Base-by-base conservation (phyloP, 139 green algal species). In the Coelastrella sp. region DNA sequence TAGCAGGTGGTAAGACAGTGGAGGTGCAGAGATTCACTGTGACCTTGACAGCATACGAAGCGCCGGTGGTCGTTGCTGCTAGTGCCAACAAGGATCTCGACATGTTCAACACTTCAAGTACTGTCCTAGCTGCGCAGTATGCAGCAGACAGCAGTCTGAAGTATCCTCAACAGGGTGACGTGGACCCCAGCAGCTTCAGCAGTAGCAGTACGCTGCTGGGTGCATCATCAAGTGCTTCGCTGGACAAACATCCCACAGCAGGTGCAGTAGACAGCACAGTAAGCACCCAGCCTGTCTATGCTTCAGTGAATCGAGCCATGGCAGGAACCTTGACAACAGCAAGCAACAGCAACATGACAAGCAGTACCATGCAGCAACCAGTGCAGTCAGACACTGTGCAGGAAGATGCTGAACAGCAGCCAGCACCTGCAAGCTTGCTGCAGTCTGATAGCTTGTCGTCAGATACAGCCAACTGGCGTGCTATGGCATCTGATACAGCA, bases 331-430 rank as follows among this genome's bases (percentile, higher is more conserved):
- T 13, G 30, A 67, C 17, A 43, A 80, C 13, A 13, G 72, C n/a
- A 21, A 66, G 43, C 17, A 66, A 21, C 17, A 27, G 15, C 40
- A 80, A 25, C 72, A 45, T 30, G 9, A 21, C 40, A 57, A 34
- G 5, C 34, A 25, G 57, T 0, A 50, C 11, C 17, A 15, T 25
- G 7, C 34, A 60, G 30, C 68, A 53, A 25, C 68, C 68, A 57
- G 38, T 71, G 35, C 75, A 82, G 51, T 32, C 62, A 9, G 35
- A 82, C 53, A 82, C 53, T 41, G 27, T 69, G 34, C 75, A 35
- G n/a, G 75, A 32, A 43, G 73, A 17, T n/a, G 23, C 35, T 48
- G 66, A 27, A 41, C 35, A 75, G 66, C 35, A 48, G 66, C 66
- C 66, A 43, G 35, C 66, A 75, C 48, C 21, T 37, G 1, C 45